These are phyloP conservation scores for Cytospora paraplurivora DNA, from an alignment of 2,329 filamentous ascomycete genomes.

Conservation along the genomic window DNA sequence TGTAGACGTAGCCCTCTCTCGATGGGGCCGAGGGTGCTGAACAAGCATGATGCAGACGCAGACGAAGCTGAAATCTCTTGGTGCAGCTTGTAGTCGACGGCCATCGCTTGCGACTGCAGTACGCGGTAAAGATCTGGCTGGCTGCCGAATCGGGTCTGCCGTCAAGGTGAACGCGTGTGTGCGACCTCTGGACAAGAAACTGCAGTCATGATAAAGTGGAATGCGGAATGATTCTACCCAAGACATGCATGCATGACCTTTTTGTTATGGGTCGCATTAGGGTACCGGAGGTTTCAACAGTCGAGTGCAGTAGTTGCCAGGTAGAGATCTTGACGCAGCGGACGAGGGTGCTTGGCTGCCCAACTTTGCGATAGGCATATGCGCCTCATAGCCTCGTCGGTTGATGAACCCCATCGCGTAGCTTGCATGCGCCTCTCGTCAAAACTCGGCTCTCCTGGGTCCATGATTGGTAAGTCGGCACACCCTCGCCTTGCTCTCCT, in stretches of 20 bases:
- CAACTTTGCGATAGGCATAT: too few species aligned
- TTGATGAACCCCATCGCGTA: too few species aligned
- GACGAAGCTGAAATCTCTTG: background rate
- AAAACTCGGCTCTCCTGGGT: background rate
- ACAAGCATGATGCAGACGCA: background rate
- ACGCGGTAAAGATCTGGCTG: background rate
- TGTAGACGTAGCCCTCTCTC: background rate
- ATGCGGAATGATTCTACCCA: background rate
- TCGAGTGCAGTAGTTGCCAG: too few species aligned
- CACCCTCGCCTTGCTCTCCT: background rate
- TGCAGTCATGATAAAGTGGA: background rate
- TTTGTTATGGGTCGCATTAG: too few species aligned
- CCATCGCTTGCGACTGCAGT: background rate
- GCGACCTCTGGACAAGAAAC: background rate
- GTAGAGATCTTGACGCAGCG: too few species aligned
- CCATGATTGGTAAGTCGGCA: background rate
- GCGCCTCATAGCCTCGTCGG: too few species aligned
- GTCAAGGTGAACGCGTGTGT: background rate
- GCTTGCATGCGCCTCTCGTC: constrained; percentile 2
- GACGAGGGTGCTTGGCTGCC: too few species aligned
- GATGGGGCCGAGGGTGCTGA: background rate
- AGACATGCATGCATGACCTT: background rate
- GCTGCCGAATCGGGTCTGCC: background rate
- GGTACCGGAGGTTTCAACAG: too few species aligned
- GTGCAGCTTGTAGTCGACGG: background rate